Evolutionary conservation across 2,329 filamentous ascomycete genomes (phyloP).

Genomic region (Claviceps pazoutovae): DNA sequence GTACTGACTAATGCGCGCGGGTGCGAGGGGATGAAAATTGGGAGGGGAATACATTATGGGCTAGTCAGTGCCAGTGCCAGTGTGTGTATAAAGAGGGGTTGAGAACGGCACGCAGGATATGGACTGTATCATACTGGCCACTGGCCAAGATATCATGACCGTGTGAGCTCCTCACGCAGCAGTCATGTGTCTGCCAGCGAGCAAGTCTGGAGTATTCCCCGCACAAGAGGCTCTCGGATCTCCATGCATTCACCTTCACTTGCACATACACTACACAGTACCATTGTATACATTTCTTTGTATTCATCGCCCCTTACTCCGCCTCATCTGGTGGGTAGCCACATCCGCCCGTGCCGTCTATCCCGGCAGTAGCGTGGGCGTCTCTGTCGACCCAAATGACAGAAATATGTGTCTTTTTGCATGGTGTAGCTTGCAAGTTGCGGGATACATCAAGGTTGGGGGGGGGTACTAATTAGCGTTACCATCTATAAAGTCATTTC

Average conservation of each 20-base stretch:
- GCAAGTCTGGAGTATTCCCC: no score
- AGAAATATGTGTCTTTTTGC: slow-evolving; percentile 6
- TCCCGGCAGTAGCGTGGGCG: slow-evolving; percentile 2
- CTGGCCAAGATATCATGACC: no score
- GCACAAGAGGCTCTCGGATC: no score
- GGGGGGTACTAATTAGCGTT: slow-evolving; percentile 4
- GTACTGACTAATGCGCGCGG: no score
- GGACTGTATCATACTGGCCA: no score
- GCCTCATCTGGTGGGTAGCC: slow-evolving; percentile 1
- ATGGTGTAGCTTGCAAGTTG: slow-evolving; percentile 22
- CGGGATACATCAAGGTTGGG: slow-evolving; percentile 17
- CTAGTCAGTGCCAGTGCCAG: no score
- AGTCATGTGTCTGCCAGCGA: no score
- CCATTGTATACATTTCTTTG: neutral
- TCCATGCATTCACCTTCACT: neutral
- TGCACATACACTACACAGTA: neutral
- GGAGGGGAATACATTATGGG: no score
- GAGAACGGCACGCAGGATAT: no score
- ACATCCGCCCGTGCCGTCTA: slow-evolving; percentile 2
- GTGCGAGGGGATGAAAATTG: no score
- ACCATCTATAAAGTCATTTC: slow-evolving; percentile 9
- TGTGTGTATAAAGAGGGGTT: no score
- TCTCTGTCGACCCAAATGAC: neutral
- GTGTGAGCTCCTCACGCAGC: no score
- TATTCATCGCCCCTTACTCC: neutral